Evolutionary conservation across 202 grass and related monocot species (phyloP), one percentile per base, ranked within the genome.

Genomic region (Setaria viridis): DNA sequence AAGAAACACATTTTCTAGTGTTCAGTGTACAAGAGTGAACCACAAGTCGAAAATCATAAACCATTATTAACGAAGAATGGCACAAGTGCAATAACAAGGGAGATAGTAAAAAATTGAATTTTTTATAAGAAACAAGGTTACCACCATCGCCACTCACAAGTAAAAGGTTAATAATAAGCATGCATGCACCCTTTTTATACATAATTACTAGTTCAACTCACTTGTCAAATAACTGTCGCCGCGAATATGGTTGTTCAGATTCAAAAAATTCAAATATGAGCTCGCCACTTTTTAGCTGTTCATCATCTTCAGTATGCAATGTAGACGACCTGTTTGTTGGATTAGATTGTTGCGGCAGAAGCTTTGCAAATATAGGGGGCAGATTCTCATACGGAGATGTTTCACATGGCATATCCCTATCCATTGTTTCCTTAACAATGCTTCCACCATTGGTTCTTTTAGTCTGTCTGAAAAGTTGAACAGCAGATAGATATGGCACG

Each of bases 231-330:
- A 92, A 76, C 3, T 86, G 72, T 9, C 51, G 75, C 51, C 91
- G 91, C 19, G 71, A 70, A 91, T 86, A 89, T 71, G 96, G 96
- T 70, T 91, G 91, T 72, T 96, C 96, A 84, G 81, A 88, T 94
- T 94, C 90, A 62, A 99, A 94, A 80, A 80, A 95, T 78, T 99
- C 96, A 91, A 96, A 99, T 79, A 92, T 80, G 65, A 95, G 82
- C 49, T 91, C 91, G 29, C 62, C 79, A 70, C 42, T 51, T 69
- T 35, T 59, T 11, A 53, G 42, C 19, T 80, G 63, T 8, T 65
- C 30, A 70, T 94, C 77, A 55, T 87, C 84, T 72, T 85, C 39
- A 60, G 25, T 45, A 47, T 25, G 33, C 37, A 80, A 69, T 88
- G 87, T 49, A 20, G 45, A 76, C 3, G 17, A 57, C 37, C 62